Base-by-base conservation (phyloP, 1,284 basidiomycete species). In the Pseudozyma hubeiensis region DNA sequence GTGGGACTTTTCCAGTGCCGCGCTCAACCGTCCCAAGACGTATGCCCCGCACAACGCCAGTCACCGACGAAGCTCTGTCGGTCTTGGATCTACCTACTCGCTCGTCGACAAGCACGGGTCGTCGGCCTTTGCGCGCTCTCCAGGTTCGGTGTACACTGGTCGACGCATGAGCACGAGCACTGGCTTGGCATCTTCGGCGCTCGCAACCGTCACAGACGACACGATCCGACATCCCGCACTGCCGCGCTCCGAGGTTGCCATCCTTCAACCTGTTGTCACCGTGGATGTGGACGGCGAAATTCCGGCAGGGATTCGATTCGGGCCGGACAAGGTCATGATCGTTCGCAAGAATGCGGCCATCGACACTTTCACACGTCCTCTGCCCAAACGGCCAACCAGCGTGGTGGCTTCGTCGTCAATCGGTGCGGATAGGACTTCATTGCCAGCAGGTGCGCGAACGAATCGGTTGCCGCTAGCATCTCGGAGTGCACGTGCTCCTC, bases 161-260 rank as follows among this genome's bases (percentile, higher is more conserved):
- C 62, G 56, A 16, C 37, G 68, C 17, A 50, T 67, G 17, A 68
- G 58, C 35, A 61, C 53, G n/a, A 44, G 44, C 14, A 33, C 14
- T 14, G 43, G 43, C 47, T 47, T 33, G 17, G n/a, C 34, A 14
- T 40, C 30, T 19, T 30, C 35, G 16, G 37, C 40, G 51, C 57
- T 37, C 34, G 44, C 34, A 10, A 37, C 41, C 5, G 33, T 64
- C 1, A 63, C 66, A 4, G 84, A 85, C 9, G 85, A 84, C 3
- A 87, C 89, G 16, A 87, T 89, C 29, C 93, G 90, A 79, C 94
- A 97, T 80, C 89, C 92, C 14, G 91, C 94, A 1, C 93, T 93
- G 3, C 92, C 93, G 2, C 88, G 93, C 30, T 93, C 91, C 68
- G 94, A 97, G 77, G 90, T 96, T 7, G 92, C 94, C 5, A 89